phyloP scores from a whole-genome alignment of 2,329 filamentous ascomycete genomes.

The Neurospora sp. region DNA sequence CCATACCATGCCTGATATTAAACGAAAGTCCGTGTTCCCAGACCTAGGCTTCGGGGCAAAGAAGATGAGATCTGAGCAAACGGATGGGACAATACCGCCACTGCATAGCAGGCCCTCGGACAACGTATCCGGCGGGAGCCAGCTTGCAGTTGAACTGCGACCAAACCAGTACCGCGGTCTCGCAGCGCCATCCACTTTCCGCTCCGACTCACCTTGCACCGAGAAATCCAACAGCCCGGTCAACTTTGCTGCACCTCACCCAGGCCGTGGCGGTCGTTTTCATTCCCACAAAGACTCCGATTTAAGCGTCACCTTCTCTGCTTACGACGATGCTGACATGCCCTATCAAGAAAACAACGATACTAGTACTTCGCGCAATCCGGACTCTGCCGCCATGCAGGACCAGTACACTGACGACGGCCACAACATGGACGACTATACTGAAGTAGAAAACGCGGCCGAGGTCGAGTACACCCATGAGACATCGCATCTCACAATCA shows the following conservation, averaged over 20 bases:
- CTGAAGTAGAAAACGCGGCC: background rate
- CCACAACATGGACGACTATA: background rate
- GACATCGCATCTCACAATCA: background rate
- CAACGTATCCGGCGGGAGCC: background rate
- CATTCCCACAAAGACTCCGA: constrained; percentile 2
- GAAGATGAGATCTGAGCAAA: background rate
- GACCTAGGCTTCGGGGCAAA: background rate
- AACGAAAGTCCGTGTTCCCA: constrained; percentile 1
- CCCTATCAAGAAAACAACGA: constrained; percentile 13
- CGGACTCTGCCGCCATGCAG: constrained; percentile 9
- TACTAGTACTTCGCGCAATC: constrained; percentile 5
- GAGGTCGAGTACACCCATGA: constrained; percentile 2
- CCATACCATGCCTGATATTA: background rate
- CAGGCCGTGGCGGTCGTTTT: background rate
- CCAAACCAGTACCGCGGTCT: background rate
- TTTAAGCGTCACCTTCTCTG: constrained; percentile 5
- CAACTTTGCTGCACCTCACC: background rate
- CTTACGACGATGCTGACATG: constrained; percentile 12
- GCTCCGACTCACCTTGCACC: background rate
- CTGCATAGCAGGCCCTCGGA: background rate
- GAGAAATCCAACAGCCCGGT: background rate
- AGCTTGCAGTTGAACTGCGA: background rate
- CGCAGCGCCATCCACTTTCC: background rate
- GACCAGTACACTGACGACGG: constrained; percentile 11
- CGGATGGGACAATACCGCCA: background rate